Evolutionary conservation across 2,329 filamentous ascomycete genomes (phyloP), one percentile per base, ranked within the genome.

Genomic region (Aspergillus neoniger): DNA sequence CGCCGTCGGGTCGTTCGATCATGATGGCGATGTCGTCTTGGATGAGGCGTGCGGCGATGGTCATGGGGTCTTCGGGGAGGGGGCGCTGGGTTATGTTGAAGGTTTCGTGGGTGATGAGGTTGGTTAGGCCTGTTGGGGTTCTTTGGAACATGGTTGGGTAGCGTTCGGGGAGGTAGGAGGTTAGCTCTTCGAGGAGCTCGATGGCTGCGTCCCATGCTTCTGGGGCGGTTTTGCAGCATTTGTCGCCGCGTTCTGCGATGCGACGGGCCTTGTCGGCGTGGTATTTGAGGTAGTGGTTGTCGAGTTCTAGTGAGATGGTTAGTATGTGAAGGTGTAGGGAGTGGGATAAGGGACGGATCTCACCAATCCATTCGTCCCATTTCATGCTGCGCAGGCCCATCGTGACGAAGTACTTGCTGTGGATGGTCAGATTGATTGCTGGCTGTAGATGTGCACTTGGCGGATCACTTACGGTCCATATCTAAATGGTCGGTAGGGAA

Each of bases 21-120:
- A 96, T 94, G 58, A 96, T 85, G 0, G 91, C 91, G 0, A 96
- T 77, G 72, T 96, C 91, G 70, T 96, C 92, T 75, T 95, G 91
- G 3, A 91, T 79, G 19, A 94, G 83, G 1, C 91, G 85, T 0
- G 87, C 89, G 55, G 83, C 86, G 69, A 87, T 90, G 60, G 85
- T 83, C 88, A 96, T 94, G 0, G 91, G 91, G 69, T 95, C 90
- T 76, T 94, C 91, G 1, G 78, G 74, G 5, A 93, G 80, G 0
- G 88, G 88, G 0, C 86, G 80, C 61, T 85, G 80, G 1, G 80
- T 74, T 41, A 90, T 86, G 73, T 93, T 84, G 78, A 95, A 91
- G 8, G 76, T 80, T 75, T 96, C 91, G 7, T 85, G 82, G 0
- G 91, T 93, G 71, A 86, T 82, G 15, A 88, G 71, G 71, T 95